Percentiles rank a stretch among this genome's conserved stretches.
Evolutionary conservation across 352 stramenopile genomes (phyloP).

Genomic region (Globisporangium barbulae): DNA sequence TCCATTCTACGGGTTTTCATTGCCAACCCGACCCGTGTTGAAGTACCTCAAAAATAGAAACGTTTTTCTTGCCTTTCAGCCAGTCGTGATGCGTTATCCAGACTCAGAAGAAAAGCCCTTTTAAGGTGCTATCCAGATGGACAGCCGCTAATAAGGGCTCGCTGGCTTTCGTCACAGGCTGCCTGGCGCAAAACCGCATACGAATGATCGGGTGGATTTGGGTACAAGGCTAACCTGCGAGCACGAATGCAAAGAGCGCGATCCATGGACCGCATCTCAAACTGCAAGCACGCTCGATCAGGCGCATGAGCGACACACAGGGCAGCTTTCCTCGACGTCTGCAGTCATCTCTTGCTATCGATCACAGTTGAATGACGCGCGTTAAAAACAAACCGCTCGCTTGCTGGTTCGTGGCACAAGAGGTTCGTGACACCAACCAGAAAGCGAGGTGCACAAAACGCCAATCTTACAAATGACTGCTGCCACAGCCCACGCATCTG

Average conservation of each 20-base stretch:
- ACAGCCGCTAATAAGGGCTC: background rate
- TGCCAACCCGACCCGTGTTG: background rate
- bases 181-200: background rate
- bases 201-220: background rate
- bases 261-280: background rate
- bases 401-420: too few relatives aligned
- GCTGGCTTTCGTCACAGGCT: slow-evolving; percentile 1
- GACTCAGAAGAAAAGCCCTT: background rate
- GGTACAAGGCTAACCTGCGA: background rate
- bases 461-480: background rate
- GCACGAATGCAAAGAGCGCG: background rate
- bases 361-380: too few relatives aligned
- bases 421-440: background rate
- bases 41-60: slow-evolving; percentile 13
- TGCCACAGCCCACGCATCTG: background rate
- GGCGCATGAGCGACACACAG: background rate
- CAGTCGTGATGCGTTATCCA: slow-evolving; percentile 2
- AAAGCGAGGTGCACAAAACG: background rate
- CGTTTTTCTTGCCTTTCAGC: slow-evolving; percentile 10
- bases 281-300: background rate
- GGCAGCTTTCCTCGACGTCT: too few relatives aligned
- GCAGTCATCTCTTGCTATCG: too few relatives aligned
- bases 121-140: background rate
- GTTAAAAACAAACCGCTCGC: too few relatives aligned
- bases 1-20: background rate